Percentiles rank a stretch among this genome's conserved stretches.
phyloP scores from a whole-genome alignment of 2,329 filamentous ascomycete species.

The Cytospora schulzeri region DNA sequence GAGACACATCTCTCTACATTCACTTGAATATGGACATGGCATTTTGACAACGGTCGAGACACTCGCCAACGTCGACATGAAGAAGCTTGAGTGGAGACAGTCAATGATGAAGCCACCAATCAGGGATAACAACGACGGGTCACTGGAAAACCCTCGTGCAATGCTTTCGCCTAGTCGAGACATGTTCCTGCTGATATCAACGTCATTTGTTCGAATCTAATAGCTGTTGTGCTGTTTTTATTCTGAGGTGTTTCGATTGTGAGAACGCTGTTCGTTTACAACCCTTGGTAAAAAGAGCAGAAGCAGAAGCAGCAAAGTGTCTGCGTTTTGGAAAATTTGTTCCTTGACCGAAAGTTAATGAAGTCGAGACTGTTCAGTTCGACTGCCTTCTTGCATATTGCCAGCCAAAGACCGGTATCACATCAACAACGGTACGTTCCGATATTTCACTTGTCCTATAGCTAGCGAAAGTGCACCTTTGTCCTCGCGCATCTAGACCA shows the following conservation, averaged over 20 bases:
- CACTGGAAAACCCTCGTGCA: neutral
- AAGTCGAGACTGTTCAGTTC: neutral
- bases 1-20: neutral
- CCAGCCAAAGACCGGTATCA: neutral
- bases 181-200: neutral
- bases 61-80: neutral
- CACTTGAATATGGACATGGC: neutral
- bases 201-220: slow-evolving; percentile 26
- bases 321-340: neutral
- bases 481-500: neutral
- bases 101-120: neutral
- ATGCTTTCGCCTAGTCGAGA: neutral
- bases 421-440: neutral
- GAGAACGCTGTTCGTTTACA: neutral
- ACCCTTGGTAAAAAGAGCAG: neutral
- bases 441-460: neutral
- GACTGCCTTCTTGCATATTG: neutral
- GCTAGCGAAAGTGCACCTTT: neutral
- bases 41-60: neutral
- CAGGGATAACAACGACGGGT: neutral
- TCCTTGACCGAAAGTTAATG: neutral
- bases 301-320: neutral
- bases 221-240: neutral
- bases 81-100: neutral
- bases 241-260: neutral